A percentile compares a stretch with the other conserved stretches of the same genome.
phyloP scores from a whole-genome alignment of 2,329 filamentous ascomycete species.

The Stachybotrys chlorohalonatus region DNA sequence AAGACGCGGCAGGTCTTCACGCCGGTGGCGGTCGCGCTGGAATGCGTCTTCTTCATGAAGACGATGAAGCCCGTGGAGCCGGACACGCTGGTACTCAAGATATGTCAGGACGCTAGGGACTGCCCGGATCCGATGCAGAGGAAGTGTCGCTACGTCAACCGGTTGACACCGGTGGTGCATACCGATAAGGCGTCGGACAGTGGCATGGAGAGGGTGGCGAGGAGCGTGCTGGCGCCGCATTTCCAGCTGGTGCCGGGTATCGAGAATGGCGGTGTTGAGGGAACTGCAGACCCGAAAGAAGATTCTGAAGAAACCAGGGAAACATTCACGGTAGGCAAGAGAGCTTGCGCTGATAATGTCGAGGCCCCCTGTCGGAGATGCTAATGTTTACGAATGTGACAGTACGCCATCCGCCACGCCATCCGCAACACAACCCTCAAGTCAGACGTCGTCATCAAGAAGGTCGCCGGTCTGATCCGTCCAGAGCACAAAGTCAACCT shows the following conservation, averaged over 20 bases:
- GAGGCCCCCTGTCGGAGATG: neutral
- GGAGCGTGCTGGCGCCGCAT: constrained; percentile 50
- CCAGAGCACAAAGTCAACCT: constrained; percentile 67
- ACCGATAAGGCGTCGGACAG: constrained; percentile 59
- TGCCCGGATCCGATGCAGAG: constrained; percentile 31
- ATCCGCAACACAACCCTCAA: constrained; percentile 64
- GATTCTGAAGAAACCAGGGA: constrained; percentile 1
- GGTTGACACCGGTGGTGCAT: constrained; percentile 41
- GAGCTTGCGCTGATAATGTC: constrained; percentile 2
- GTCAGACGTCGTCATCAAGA: constrained; percentile 61
- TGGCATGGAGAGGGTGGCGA: constrained; percentile 57
- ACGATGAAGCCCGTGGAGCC: constrained; percentile 47
- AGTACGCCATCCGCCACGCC: constrained; percentile 81
- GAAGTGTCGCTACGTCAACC: constrained; percentile 50
- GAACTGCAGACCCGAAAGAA: constrained; percentile 2
- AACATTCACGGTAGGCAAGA: neutral
- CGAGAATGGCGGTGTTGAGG: constrained; percentile 5
- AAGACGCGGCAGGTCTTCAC: constrained; percentile 40
- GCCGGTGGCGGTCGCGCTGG: constrained; percentile 45
- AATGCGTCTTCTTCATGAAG: constrained; percentile 55
- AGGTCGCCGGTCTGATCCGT: constrained; percentile 57
- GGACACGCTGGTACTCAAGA: constrained; percentile 40
- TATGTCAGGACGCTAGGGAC: constrained; percentile 44
- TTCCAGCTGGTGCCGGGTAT: constrained; percentile 40
- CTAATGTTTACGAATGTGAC: neutral